Percentiles rank a stretch among this genome's conserved stretches.
phyloP scores from a whole-genome alignment of 495 filamentous ascomycete genomes.

The Hypoxylon intermedium region DNA sequence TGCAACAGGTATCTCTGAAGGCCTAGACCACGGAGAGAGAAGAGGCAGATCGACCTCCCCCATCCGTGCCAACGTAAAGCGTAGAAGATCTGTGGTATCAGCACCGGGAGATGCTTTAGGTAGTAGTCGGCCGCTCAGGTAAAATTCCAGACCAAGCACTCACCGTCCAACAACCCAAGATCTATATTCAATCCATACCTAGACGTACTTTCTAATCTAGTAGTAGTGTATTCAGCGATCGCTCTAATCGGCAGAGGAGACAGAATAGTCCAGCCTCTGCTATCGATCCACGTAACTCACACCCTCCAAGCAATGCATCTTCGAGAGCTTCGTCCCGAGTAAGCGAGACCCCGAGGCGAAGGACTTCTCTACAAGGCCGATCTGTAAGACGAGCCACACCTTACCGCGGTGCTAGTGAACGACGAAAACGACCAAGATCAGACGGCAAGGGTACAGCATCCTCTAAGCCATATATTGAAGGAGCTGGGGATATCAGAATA shows the following conservation, averaged over 20 bases:
- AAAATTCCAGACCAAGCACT: no score
- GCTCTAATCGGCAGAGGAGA: not conserved
- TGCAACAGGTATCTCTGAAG: not conserved
- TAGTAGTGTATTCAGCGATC: not conserved
- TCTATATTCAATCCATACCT: no score
- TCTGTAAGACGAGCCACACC: slow-evolving; percentile 7
- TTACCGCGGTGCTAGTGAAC: not conserved
- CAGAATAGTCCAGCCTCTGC: not conserved
- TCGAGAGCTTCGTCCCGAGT: not conserved
- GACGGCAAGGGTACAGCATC: not conserved
- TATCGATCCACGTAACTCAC: not conserved
- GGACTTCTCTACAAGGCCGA: not conserved
- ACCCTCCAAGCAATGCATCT: no score
- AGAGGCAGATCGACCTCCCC: slow-evolving; percentile 24
- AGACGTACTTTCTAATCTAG: not conserved
- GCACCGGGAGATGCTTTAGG: slow-evolving; percentile 21
- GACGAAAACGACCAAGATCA: slow-evolving; percentile 1
- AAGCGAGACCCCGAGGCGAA: not conserved
- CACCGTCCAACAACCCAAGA: no score
- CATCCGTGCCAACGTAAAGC: slow-evolving; percentile 20
- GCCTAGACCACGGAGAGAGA: not conserved
- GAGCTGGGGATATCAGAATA: not conserved
- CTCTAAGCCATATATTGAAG: not conserved
- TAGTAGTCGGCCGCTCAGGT: slow-evolving; percentile 5
- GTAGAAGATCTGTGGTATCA: slow-evolving; percentile 25